Evolutionary conservation across 2,329 filamentous ascomycete species (phyloP).

Genomic region (Paraconiothyrium brasiliense): DNA sequence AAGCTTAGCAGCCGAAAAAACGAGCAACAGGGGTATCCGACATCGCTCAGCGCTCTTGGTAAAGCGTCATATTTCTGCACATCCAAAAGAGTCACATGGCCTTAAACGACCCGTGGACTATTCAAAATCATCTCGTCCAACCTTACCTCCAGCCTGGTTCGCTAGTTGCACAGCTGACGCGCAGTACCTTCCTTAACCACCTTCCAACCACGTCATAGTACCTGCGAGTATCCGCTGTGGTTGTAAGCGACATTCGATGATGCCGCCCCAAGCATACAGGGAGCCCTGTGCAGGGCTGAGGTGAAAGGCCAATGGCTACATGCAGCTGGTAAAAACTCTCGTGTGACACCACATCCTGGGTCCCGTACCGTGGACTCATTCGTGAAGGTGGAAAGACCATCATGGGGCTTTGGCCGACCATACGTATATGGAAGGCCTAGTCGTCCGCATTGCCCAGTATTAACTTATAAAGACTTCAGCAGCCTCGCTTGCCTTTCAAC

Average conservation of each 20-base stretch:
- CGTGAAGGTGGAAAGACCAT: slow-evolving; percentile 10
- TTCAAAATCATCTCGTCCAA: slow-evolving; percentile 10
- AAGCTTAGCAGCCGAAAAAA: slow-evolving; percentile 11
- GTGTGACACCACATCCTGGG: slow-evolving; percentile 18
- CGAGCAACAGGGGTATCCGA: slow-evolving; percentile 18
- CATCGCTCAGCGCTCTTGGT: slow-evolving; percentile 1
- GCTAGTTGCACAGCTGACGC: not conserved
- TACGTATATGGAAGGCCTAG: not conserved
- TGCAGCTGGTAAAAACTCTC: slow-evolving; percentile 14
- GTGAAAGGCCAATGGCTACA: slow-evolving; percentile 13
- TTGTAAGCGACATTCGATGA: slow-evolving; percentile 13
- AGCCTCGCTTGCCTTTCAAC: not conserved
- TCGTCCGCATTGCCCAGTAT: not conserved
- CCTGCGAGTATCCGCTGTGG: not conserved
- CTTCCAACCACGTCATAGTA: slow-evolving; percentile 21
- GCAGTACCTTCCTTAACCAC: slow-evolving; percentile 16
- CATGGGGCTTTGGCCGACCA: not conserved
- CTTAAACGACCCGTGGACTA: not conserved
- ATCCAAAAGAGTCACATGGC: slow-evolving; percentile 8
- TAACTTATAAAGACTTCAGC: not conserved
- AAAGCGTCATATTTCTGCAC: not conserved
- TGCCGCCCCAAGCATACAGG: not conserved
- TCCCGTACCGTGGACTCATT: slow-evolving; percentile 7
- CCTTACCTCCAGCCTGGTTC: slow-evolving; percentile 10
- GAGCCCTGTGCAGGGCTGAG: slow-evolving; percentile 19